phyloP scores from a whole-genome alignment of 2,329 filamentous ascomycete genomes.

The Sphaerulina populicola region DNA sequence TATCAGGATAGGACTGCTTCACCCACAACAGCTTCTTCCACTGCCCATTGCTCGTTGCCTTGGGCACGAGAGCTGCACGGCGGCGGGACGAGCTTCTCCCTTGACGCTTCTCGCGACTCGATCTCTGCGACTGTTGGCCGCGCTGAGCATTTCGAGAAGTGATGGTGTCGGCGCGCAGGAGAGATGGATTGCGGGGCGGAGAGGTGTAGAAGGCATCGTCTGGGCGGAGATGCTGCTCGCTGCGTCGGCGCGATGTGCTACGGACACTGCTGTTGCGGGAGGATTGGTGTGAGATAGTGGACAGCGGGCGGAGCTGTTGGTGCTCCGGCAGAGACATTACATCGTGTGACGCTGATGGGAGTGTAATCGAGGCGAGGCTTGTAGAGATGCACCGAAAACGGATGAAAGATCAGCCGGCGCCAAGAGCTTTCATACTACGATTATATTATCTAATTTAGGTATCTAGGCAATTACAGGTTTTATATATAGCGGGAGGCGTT shows the following conservation, averaged over 20 bases:
- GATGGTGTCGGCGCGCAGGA: conserved; percentile 30
- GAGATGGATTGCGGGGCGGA: conserved; percentile 45
- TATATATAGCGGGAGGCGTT: too few relatives aligned
- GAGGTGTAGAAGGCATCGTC: conserved; percentile 71
- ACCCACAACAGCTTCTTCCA: conserved; percentile 99
- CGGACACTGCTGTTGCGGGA: conserved; percentile 17
- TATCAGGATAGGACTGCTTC: conserved; percentile 95
- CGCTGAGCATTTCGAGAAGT: conserved; percentile 13
- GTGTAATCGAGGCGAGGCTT: too few relatives aligned
- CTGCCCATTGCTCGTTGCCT: conserved; percentile 38
- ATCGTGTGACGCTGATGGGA: not conserved
- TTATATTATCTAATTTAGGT: too few relatives aligned
- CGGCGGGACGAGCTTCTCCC: conserved; percentile 58
- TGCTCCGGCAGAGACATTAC: conserved; percentile 4
- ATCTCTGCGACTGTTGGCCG: conserved; percentile 1
- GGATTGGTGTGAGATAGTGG: conserved; percentile 10
- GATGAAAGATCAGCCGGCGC: too few relatives aligned
- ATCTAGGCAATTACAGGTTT: too few relatives aligned
- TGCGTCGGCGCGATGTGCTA: conserved; percentile 10
- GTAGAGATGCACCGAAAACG: too few relatives aligned
- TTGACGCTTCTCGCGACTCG: conserved; percentile 43
- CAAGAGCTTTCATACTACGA: too few relatives aligned
- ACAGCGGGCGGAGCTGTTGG: conserved; percentile 1
- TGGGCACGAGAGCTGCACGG: conserved; percentile 35
- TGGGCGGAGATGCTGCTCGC: conserved; percentile 54